Percentiles rank a stretch among this genome's conserved stretches.
These are phyloP conservation scores for Emergomyces africanus DNA, from an alignment of 2,329 filamentous ascomycete genomes.

Conservation along the genomic window DNA sequence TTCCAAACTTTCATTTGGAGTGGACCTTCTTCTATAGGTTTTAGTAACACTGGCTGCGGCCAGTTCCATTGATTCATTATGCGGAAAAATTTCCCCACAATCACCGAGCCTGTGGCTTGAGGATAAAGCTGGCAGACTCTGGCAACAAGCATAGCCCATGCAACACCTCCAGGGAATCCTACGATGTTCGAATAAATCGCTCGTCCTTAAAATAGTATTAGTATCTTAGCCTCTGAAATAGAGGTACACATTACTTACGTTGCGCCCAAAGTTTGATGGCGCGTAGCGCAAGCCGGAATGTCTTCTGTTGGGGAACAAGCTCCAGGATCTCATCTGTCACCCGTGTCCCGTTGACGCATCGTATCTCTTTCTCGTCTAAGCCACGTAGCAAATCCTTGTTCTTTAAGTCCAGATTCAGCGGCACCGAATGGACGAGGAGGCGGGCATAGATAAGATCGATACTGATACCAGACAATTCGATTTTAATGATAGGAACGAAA, in stretches of 20 bases:
- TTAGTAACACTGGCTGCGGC: slow-evolving; percentile 86
- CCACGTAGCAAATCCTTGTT: slow-evolving; percentile 78
- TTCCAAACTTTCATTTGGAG: slow-evolving; percentile 88
- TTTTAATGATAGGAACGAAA: slow-evolving; percentile 94
- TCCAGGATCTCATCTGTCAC: slow-evolving; percentile 87
- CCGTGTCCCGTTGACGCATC: slow-evolving; percentile 84
- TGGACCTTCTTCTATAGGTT: slow-evolving; percentile 70
- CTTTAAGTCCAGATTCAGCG: slow-evolving; percentile 59
- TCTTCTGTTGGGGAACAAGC: slow-evolving; percentile 76
- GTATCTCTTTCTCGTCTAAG: slow-evolving; percentile 72
- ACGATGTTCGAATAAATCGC: slow-evolving; percentile 95
- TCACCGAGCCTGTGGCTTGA: slow-evolving; percentile 73
- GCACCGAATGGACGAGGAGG: slow-evolving; percentile 58
- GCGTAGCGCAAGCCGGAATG: slow-evolving; percentile 77
- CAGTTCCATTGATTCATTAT: slow-evolving; percentile 87
- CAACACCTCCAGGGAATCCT: slow-evolving; percentile 91
- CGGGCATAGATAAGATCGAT: slow-evolving; percentile 89
- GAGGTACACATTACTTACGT: slow-evolving; percentile 27
- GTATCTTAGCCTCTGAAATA: background rate
- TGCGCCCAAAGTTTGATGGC: slow-evolving; percentile 97
- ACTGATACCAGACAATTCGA: slow-evolving; percentile 79
- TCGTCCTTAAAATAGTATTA: slow-evolving; percentile 37
- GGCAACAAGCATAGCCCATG: slow-evolving; percentile 96
- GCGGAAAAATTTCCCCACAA: slow-evolving; percentile 88
- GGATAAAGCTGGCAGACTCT: slow-evolving; percentile 94